Base-by-base conservation (phyloP, 805 yeast genomes). In the Torulaspora quercuum region DNA sequence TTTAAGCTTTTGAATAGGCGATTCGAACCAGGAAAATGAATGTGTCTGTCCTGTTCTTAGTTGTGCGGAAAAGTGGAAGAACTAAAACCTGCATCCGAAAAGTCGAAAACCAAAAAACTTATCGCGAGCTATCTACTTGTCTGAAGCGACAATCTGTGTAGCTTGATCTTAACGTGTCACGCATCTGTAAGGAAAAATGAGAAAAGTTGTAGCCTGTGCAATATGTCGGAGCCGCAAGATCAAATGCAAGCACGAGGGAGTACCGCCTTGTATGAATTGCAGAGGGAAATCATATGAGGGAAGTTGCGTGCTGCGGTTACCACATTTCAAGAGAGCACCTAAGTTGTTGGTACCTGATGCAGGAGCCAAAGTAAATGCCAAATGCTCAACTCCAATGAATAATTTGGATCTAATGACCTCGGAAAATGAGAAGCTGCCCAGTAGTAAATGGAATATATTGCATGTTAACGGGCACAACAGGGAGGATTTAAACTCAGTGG, bases 211-310 rank as follows among this genome's bases (percentile, higher is more conserved):
- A 31, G 44, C 44, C 17, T 40, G 44, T 19, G 19, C 39, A 20
- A 31, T 28, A 14, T 40, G 44, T 29, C n/a, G 44, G 24, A 29
- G 36, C 14, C 44, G 36, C 31, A 40, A 40, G 34, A 40, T 40
- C 16, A 31, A 35, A 25, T 40, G 44, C 19, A 34, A 31, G 7
- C 44, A 40, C 28, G 19, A 36, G 12, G 41, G 41, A 19, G 17
- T 27, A 20, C 35, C 41, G 11, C 44, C 44, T 8, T 40, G 44
- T 18, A 23, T 35, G 12, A 31, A 35, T 32, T 40, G 44, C 18
- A n/a, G 15, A 14, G 28, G 33, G 17, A 37, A 38, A 18, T 33
- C 34, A 10, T 24, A 27, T 12, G 44, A 3, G 33, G 36, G 9
- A 41, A 40, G n/a, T 13, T 40, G 44, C 25, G 15, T 13, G 29